Evolutionary conservation across 1,284 basidiomycete species (phyloP).

Genomic region (Mycena citricolor): DNA sequence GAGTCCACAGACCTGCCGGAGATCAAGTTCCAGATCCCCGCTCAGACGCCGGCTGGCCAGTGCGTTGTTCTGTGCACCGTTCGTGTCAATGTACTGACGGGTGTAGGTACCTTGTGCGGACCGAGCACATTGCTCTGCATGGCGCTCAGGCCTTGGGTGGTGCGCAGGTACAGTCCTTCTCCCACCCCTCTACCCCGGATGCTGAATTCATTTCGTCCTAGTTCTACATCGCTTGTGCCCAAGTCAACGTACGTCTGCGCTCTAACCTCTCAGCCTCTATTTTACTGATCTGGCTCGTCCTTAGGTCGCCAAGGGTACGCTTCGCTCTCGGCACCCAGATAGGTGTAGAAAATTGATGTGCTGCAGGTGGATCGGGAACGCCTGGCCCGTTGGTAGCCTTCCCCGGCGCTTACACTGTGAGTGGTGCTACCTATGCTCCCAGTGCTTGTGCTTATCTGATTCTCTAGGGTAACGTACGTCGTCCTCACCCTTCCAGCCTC

Average conservation of each 20-base stretch:
- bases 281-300: too few species aligned
- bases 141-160: conserved; percentile 31
- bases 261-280: too few species aligned
- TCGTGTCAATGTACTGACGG: not conserved
- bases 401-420: conserved; percentile 21
- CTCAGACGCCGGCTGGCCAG: conserved; percentile 17
- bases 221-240: conserved; percentile 22
- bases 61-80: conserved; percentile 26
- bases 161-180: conserved; percentile 26
- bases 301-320: too few species aligned
- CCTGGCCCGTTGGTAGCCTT: conserved; percentile 19
- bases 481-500: not conserved
- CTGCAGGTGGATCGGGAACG: conserved; percentile 15
- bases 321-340: too few species aligned
- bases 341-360: not conserved
- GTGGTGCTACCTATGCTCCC: not conserved
- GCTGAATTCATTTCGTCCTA: not conserved
- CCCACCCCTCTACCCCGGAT: not conserved
- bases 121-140: conserved; percentile 22
- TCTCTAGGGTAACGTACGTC: conserved; percentile 8
- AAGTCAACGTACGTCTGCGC: conserved; percentile 13
- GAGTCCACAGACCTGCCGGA: conserved; percentile 27
- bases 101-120: conserved; percentile 17
- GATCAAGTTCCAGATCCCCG: conserved; percentile 25
- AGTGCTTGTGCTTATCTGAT: not conserved